These are phyloP conservation scores for Daldinia sp. DNA, from an alignment of 2,329 filamentous ascomycete genomes.

Conservation along the genomic window DNA sequence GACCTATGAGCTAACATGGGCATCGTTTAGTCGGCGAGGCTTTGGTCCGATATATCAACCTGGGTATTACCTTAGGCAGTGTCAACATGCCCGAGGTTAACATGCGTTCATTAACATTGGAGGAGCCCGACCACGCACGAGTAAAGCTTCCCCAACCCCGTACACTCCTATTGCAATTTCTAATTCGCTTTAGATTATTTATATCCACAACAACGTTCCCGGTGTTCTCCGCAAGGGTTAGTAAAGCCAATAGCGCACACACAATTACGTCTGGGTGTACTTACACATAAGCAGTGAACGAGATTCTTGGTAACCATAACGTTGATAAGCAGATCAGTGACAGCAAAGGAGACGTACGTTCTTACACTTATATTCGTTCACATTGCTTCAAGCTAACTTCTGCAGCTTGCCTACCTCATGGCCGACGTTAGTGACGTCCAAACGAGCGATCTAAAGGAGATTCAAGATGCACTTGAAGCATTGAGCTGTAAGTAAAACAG, in stretches of 20 bases:
- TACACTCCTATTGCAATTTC: constrained; percentile 15
- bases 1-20: constrained; percentile 31
- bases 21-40: constrained; percentile 76
- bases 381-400: constrained; percentile 17
- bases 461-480: constrained; percentile 84
- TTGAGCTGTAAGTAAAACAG: constrained; percentile 74
- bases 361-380: not conserved
- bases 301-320: constrained; percentile 93
- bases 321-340: constrained; percentile 99
- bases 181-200: constrained; percentile 74
- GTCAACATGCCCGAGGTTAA: constrained; percentile 98
- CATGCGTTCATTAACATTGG: constrained; percentile 87
- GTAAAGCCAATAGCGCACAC: constrained; percentile 43
- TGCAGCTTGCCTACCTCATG: constrained; percentile 90
- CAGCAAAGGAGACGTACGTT: constrained; percentile 83
- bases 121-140: constrained; percentile 89
- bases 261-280: constrained; percentile 27
- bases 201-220: constrained; percentile 96
- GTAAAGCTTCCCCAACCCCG: constrained; percentile 58
- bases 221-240: constrained; percentile 87
- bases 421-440: constrained; percentile 93
- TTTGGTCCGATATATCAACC: constrained; percentile 94
- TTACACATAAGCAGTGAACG: constrained; percentile 75
- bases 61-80: constrained; percentile 88
- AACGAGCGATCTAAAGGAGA: constrained; percentile 82